A percentile compares a stretch with the other conserved stretches of the same genome.
Conservation (phyloP, 495 filamentous ascomycete species). For the Neurospora tetraspora region DNA sequence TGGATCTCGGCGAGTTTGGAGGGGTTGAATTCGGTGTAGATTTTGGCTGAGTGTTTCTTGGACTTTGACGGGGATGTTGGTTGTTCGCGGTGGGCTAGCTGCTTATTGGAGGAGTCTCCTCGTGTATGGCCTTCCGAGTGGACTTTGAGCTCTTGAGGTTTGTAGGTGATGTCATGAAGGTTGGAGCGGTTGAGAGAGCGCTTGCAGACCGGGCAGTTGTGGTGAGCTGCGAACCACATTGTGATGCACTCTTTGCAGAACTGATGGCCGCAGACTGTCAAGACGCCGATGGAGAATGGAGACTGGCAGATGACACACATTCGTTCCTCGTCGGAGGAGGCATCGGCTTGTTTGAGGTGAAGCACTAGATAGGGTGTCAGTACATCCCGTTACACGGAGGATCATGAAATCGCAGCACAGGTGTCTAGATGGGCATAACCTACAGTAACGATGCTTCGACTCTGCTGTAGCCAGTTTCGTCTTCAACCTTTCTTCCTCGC, state of each 20-base stretch:
- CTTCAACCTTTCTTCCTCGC: conserved; percentile 39
- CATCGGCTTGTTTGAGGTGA: conserved; percentile 42
- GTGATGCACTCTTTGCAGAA: conserved; percentile 81
- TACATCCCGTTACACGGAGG: neutral
- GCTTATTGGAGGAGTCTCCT: neutral
- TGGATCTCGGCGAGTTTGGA: conserved; percentile 70
- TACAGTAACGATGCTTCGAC: conserved; percentile 63
- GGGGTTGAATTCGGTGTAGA: conserved; percentile 69
- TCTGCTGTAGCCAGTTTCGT: conserved; percentile 49
- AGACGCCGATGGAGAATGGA: conserved; percentile 62
- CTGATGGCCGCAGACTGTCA: conserved; percentile 85
- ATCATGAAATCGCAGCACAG: neutral
- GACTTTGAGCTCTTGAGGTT: conserved; percentile 58
- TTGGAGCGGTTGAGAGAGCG: conserved; percentile 46
- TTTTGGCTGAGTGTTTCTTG: conserved; percentile 24
- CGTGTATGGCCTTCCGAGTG: conserved; percentile 47
- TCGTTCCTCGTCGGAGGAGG: conserved; percentile 44
- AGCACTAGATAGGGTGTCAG: conserved; percentile 25
- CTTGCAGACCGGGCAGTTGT: conserved; percentile 72
- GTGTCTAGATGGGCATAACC: conserved; percentile 10
- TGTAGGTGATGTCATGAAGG: conserved; percentile 76
- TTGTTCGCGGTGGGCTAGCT: neutral
- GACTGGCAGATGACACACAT: conserved; percentile 75
- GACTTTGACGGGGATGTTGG: conserved; percentile 8
- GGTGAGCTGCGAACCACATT: conserved; percentile 57